phyloP scores from a whole-genome alignment of 352 stramenopile species.

The Hyaloperonospora brassicae region DNA sequence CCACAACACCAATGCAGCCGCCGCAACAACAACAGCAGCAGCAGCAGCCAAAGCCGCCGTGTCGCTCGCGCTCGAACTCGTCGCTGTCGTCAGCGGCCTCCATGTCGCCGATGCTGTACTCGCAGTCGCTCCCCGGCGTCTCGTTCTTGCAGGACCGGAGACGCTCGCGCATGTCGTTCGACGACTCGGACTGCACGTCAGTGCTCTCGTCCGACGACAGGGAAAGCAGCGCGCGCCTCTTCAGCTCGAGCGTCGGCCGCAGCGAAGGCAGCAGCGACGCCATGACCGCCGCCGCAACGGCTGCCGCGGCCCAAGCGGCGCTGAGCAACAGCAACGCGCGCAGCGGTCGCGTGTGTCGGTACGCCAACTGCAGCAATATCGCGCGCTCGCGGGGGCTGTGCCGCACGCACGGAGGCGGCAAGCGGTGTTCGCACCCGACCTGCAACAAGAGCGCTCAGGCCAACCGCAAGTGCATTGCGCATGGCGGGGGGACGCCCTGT shows the following conservation, averaged over 20 bases:
- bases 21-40: neutral
- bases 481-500: slow-evolving; percentile 76
- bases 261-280: slow-evolving; percentile 30
- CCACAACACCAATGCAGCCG: neutral
- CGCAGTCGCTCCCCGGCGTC: slow-evolving; percentile 57
- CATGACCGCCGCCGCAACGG: slow-evolving; percentile 25
- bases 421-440: slow-evolving; percentile 71
- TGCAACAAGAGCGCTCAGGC: slow-evolving; percentile 86
- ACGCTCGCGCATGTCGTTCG: slow-evolving; percentile 54
- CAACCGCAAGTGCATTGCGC: slow-evolving; percentile 83
- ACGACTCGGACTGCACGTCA: slow-evolving; percentile 47
- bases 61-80: slow-evolving; percentile 31
- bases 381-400: slow-evolving; percentile 68
- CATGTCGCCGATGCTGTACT: slow-evolving; percentile 39
- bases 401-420: slow-evolving; percentile 66
- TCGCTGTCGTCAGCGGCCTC: slow-evolving; percentile 33
- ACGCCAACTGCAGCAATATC: slow-evolving; percentile 82
- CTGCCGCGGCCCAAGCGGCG: slow-evolving; percentile 14
- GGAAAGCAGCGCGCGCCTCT: slow-evolving; percentile 56
- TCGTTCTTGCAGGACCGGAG: slow-evolving; percentile 53
- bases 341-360: slow-evolving; percentile 69
- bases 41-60: slow-evolving; percentile 18
- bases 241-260: slow-evolving; percentile 63
- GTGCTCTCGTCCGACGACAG: slow-evolving; percentile 58
- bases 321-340: slow-evolving; percentile 26